Conservation (phyloP, 179 eudicot species). For the Beta corolliflora region DNA sequence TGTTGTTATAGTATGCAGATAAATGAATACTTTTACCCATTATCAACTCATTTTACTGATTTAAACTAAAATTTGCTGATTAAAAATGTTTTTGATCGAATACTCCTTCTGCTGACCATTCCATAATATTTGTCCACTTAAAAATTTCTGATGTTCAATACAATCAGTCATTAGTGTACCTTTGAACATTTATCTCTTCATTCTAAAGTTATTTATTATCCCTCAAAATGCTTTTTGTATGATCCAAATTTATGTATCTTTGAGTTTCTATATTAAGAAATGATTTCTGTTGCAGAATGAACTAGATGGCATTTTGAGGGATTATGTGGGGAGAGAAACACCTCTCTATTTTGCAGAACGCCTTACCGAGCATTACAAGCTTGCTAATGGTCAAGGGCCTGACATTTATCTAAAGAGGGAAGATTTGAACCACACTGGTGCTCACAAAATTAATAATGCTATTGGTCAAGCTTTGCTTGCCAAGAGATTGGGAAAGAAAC, state of each 20-base stretch:
- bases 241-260: neutral
- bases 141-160: too few relatives aligned
- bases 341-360: constrained; percentile 95
- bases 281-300: constrained; percentile 52
- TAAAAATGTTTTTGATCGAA: too few relatives aligned
- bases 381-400: constrained; percentile 75
- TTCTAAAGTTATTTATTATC: too few relatives aligned
- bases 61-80: too few relatives aligned
- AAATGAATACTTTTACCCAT: too few relatives aligned
- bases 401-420: constrained; percentile 87
- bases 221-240: neutral
- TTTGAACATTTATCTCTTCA: too few relatives aligned
- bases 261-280: neutral
- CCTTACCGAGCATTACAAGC: constrained; percentile 82
- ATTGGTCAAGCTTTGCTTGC: constrained; percentile 93
- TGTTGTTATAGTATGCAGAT: too few relatives aligned
- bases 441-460: constrained; percentile 94
- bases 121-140: too few relatives aligned
- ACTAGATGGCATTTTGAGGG: constrained; percentile 69
- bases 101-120: too few relatives aligned
- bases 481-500: constrained; percentile 58
- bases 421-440: constrained; percentile 88
- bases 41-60: too few relatives aligned
- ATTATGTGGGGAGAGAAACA: constrained; percentile 92
- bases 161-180: too few relatives aligned